A percentile compares a stretch with the other conserved stretches of the same genome.
Conservation (phyloP, 805 yeast genomes). For the Ogataea zsoltii region DNA sequence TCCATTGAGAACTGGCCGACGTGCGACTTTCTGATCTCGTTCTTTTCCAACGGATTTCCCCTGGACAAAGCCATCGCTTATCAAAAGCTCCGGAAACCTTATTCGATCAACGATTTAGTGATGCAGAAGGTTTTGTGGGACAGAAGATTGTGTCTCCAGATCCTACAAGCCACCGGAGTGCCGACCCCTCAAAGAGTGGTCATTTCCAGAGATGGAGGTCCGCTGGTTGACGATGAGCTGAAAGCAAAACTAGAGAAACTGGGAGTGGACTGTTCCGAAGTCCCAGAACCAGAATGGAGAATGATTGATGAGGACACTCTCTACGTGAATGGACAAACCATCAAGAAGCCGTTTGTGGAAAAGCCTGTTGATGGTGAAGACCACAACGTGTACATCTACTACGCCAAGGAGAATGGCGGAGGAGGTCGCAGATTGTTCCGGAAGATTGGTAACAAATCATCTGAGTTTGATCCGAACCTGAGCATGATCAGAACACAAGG, state of each 20-base stretch:
- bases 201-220: slow-evolving; percentile 96
- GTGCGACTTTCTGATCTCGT: slow-evolving; percentile 90
- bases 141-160: slow-evolving; percentile 78
- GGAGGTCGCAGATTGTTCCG: slow-evolving; percentile 95
- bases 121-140: slow-evolving; percentile 98
- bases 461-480: slow-evolving; percentile 89
- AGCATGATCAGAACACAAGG: slow-evolving; percentile 81
- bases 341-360: slow-evolving; percentile 93
- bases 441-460: slow-evolving; percentile 94
- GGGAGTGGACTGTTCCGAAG: slow-evolving; percentile 53
- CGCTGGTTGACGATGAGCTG: slow-evolving; percentile 72
- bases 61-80: slow-evolving; percentile 92
- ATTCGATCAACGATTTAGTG: slow-evolving; percentile 79
- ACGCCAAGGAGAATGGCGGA: slow-evolving; percentile 87
- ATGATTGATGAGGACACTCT: slow-evolving; percentile 89
- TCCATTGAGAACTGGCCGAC: slow-evolving; percentile 97
- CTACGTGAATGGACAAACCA: slow-evolving; percentile 66
- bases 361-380: slow-evolving; percentile 99
- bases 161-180: slow-evolving; percentile 78
- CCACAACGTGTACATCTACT: slow-evolving; percentile 93
- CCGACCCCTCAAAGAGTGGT: slow-evolving; percentile 88
- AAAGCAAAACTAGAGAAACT: slow-evolving; percentile 56
- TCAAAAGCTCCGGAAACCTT: slow-evolving; percentile 87
- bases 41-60: slow-evolving; percentile 96
- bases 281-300: slow-evolving; percentile 74